Evolutionary conservation across 2,329 filamentous ascomycete genomes (phyloP), one percentile per base, ranked within the genome.

Genomic region (Ramichloridium luteum): DNA sequence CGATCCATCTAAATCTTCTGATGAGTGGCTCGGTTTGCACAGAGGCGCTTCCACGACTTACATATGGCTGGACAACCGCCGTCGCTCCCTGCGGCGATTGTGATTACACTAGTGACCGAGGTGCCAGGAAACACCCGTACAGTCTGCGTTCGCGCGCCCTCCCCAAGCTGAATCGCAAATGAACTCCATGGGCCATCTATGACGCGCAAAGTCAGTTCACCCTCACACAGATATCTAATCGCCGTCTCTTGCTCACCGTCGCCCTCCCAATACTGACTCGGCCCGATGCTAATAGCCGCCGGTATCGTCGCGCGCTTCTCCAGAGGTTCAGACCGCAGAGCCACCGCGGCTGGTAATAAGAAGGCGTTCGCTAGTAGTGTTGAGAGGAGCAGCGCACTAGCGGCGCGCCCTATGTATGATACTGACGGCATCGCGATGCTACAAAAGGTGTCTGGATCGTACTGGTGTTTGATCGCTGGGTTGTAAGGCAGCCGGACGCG

Each of bases 351-450:
- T n/a, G n/a, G n/a, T n/a, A n/a, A n/a, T n/a, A n/a, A n/a, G n/a
- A n/a, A n/a, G n/a, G n/a, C n/a, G n/a, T n/a, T n/a, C n/a, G n/a
- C n/a, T n/a, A n/a, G n/a, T n/a, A n/a, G n/a, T n/a, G n/a, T n/a
- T n/a, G n/a, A n/a, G n/a, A n/a, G n/a, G n/a, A n/a, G n/a, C n/a
- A n/a, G n/a, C n/a, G n/a, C 63, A 6, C 66, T 66, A 41, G 62
- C 60, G 0, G 57, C 61, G 16, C 50, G 47, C 28, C 60, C 63
- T 0, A 59, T 86, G 75, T 88, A 84, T 49, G 53, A 69, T 6
- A 65, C 59, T 15, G 62, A 86, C 14, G 80, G 80, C 11, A 70
- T 77, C 36, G 72, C 77, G 39, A n/a, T n/a, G n/a, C n/a, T 23
- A n/a, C 20, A n/a, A 23, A n/a, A n/a, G n/a, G n/a, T n/a, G n/a